Evolutionary conservation across 352 stramenopile genomes (phyloP).

Genomic region (Phytopythium ostracodes): DNA sequence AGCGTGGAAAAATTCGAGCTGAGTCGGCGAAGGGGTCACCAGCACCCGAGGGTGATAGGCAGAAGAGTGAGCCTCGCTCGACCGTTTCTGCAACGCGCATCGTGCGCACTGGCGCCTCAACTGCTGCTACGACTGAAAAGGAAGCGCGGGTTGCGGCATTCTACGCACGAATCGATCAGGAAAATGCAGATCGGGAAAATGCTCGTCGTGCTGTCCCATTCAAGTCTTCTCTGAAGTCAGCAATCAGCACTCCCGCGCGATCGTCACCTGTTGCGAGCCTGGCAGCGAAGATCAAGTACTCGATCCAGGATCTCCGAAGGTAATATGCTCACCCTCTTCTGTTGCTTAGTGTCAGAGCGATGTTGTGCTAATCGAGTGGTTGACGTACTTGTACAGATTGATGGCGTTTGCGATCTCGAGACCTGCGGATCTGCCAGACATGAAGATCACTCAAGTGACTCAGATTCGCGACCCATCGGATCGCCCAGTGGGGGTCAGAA

Average conservation of each 20-base stretch:
- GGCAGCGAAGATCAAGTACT: conserved; percentile 51
- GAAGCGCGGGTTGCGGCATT: conserved; percentile 43
- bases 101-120: conserved; percentile 3
- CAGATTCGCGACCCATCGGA: conserved; percentile 30
- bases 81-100: background rate
- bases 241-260: conserved; percentile 15
- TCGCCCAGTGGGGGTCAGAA: conserved; percentile 18
- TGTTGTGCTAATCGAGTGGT: background rate
- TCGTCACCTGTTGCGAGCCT: background rate
- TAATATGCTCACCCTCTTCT: conserved; percentile 11
- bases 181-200: conserved; percentile 39
- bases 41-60: conserved; percentile 14
- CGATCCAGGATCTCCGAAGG: conserved; percentile 45
- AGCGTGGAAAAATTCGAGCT: conserved; percentile 28
- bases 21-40: conserved; percentile 26
- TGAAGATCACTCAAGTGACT: conserved; percentile 61
- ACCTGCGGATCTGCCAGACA: conserved; percentile 54
- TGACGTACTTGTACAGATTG: background rate
- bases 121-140: conserved; percentile 26
- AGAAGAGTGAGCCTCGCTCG: background rate
- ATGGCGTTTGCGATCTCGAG: conserved; percentile 22
- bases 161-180: conserved; percentile 54
- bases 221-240: conserved; percentile 49
- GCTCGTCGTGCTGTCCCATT: conserved; percentile 35
- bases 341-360: background rate